These are phyloP conservation scores for Coniochaeta ligniaria DNA, from an alignment of 2,329 filamentous ascomycete species.

Conservation along the genomic window DNA sequence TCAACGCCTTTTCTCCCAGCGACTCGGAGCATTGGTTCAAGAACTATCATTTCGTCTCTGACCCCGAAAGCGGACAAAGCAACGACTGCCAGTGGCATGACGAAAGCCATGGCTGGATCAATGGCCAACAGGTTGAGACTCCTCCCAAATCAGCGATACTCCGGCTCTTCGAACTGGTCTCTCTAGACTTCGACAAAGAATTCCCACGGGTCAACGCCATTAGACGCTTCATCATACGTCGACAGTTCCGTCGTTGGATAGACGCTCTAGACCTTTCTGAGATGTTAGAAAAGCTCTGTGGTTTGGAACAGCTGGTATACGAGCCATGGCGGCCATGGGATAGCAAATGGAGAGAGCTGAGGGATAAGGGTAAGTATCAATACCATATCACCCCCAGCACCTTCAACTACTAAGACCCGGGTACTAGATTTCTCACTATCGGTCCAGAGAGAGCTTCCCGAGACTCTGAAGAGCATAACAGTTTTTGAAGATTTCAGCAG, in stretches of 20 bases:
- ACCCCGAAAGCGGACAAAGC: constrained; percentile 12
- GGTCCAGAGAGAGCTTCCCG: constrained; percentile 9
- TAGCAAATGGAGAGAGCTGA: not conserved
- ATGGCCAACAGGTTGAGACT: constrained; percentile 15
- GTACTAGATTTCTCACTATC: not conserved
- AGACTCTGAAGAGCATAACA: constrained; percentile 15
- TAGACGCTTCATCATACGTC: not conserved
- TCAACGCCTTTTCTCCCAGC: constrained; percentile 24
- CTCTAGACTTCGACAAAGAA: not conserved
- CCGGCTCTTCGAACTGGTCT: constrained; percentile 17
- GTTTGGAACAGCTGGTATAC: constrained; percentile 20
- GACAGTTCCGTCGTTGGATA: not conserved
- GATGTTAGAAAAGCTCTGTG: constrained; percentile 16
- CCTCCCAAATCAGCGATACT: constrained; percentile 15
- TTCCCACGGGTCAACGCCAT: not conserved
- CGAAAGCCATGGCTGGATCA: constrained; percentile 21
- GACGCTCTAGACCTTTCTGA: not conserved
- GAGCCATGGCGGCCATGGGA: constrained; percentile 22
- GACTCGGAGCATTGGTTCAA: constrained; percentile 27
- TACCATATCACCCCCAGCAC: not conserved
- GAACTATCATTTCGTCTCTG: constrained; percentile 15
- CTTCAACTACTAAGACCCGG: not conserved
- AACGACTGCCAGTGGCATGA: constrained; percentile 13
- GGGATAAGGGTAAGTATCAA: not conserved
- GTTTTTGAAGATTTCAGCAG: constrained; percentile 21